Evolutionary conservation across 2,329 filamentous ascomycete genomes (phyloP), one percentile per base, ranked within the genome.

Genomic region (Tetracladium maxilliforme): DNA sequence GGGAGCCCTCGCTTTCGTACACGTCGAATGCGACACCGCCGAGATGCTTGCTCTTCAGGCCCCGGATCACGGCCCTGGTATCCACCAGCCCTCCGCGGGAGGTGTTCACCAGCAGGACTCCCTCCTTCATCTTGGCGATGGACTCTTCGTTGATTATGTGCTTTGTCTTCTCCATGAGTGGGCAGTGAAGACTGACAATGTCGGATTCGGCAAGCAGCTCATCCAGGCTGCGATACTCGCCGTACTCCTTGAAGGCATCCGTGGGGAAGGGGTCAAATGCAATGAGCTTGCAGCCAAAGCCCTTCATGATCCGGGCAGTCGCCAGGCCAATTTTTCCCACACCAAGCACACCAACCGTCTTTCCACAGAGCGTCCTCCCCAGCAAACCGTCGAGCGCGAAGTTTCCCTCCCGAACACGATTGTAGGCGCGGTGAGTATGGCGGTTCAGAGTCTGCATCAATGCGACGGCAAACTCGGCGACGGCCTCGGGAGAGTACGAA

Each of bases 101-200:
- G 1, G 73, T 80, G 46, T 80, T 77, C 34, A 80, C 56, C 16
- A 80, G 48, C 44, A 77, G 52, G 1, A 63, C 70, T 23, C 78
- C 79, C 12, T 58, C 56, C 47, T 87, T 92, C 80, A 87, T 87
- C 39, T 70, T 65, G 23, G 56, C 58, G 43, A 92, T 83, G 42
- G 90, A 69, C 2, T 55, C 44, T 6, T 61, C 68, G 15, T 72
- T 73, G 41, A 92, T 82, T 39, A 78, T 79, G 47, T 90, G 80
- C 19, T 64, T 67, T 4, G 82, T 92, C 33, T 73, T 42, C 35
- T 56, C 43, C 63, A 58, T 90, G 31, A 92, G 54, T 7, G 82
- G 82, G 24, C 90, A 49, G 43, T 90, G 87, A 47, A 90, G 51
- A 42, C 77, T 84, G 31, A 92, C 47, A 7, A 92, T 76, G 48